Evolutionary conservation across 352 stramenopile genomes (phyloP), one percentile per base, ranked within the genome.

Genomic region (Globisporangium uncinulatum): DNA sequence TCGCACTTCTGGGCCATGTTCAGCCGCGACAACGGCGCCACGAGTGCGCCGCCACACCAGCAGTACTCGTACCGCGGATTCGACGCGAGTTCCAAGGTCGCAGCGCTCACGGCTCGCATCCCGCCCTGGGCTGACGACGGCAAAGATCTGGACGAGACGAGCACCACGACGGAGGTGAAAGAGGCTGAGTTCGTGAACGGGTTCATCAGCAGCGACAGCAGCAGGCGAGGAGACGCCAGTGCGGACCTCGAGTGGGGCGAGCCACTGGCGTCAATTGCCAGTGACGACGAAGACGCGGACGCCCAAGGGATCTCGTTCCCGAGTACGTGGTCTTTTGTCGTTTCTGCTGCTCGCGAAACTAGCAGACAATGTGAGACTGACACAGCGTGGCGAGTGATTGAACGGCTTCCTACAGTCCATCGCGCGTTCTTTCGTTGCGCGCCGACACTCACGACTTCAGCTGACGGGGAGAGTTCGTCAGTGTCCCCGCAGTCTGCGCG

Each of bases 291-390:
- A 0, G 49, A 21, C 9, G 60, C 47, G 2, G 70, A 71, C 9
- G 62, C 69, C 14, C 72, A 86, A 57, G 75, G 74, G 39, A 63
- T 89, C 29, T 68, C 62, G 0, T 87, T 89, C 29, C 71, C 76
- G 20, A 73, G 78, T 88, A 61, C 43, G 67, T 65, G 31, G 0
- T 14, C 19, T 7, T 21, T 1, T 41, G 14, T 2, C 19, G 17
- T 15, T 19, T 21, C 36, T 4, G 6, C 13, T 9, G 14, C 47
- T 10, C 13, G 17, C 44, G 19, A 19, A 14, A 21, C 4, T 24
- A 20, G 24, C n/a, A 39, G 5, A 24, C 7, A 15, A 13, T 20
- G 20, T 20, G 20, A 21, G 46, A 20, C 21, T 34, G 24, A 3
- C 7, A 3, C 7, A 19, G 17, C 19, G 19, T 56, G 31, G 59